phyloP scores from a whole-genome alignment of 78 protist species.

The Dictyostelium firmibasis region DNA sequence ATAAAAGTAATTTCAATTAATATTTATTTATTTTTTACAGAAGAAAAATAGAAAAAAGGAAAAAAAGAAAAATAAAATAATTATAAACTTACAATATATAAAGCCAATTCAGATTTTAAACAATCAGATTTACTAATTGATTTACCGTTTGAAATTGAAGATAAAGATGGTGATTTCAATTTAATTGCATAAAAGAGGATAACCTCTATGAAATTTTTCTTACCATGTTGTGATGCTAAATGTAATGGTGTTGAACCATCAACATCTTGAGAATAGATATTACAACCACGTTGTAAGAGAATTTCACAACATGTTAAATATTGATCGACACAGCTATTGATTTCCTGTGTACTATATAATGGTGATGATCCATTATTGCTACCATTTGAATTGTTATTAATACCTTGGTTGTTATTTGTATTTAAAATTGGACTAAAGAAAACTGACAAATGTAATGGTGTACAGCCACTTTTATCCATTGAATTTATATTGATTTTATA shows the following conservation, averaged over 20 bases:
- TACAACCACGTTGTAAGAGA: constrained; percentile 31
- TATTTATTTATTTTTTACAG: too few species aligned
- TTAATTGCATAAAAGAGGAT: constrained; percentile 31
- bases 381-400: background rate
- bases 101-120: constrained; percentile 15
- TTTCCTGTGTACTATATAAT: background rate
- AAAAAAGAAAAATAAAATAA: too few species aligned
- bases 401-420: background rate
- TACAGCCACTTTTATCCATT: constrained; percentile 12
- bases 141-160: background rate
- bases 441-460: constrained; percentile 57
- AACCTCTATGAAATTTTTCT: constrained; percentile 31
- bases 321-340: background rate
- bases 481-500: constrained; percentile 16
- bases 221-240: constrained; percentile 66
- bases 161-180: constrained; percentile 16
- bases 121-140: background rate
- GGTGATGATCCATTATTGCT: background rate
- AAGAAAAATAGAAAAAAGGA: too few species aligned
- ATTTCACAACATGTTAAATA: constrained; percentile 62
- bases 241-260: constrained; percentile 65
- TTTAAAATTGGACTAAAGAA: constrained; percentile 10
- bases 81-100: constrained; percentile 43
- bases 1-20: background rate
- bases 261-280: constrained; percentile 21